These are phyloP conservation scores for Pichia nakasei DNA, from an alignment of 805 yeast species.

Conservation along the genomic window DNA sequence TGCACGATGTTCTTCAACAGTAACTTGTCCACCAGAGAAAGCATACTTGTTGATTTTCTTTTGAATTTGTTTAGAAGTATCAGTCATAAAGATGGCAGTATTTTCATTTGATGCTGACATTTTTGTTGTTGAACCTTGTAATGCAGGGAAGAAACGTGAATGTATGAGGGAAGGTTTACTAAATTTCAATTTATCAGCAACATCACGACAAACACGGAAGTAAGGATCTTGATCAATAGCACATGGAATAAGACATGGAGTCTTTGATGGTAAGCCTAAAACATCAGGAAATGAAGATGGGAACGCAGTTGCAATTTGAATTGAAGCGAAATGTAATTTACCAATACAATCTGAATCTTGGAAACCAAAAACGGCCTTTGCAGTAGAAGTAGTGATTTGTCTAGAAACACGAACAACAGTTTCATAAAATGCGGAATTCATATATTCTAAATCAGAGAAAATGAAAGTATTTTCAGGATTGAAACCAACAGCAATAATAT, in stretches of 20 bases:
- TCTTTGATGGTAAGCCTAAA: slow-evolving; percentile 75
- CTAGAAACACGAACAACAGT: slow-evolving; percentile 88
- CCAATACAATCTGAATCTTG: slow-evolving; percentile 93
- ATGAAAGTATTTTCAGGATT: slow-evolving; percentile 91
- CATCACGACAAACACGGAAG: slow-evolving; percentile 95
- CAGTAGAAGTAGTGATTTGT: slow-evolving; percentile 95
- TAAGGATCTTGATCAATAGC: slow-evolving; percentile 99
- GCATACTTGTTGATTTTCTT: slow-evolving; percentile 95
- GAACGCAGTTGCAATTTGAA: slow-evolving; percentile 94
- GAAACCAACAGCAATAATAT: slow-evolving; percentile 90
- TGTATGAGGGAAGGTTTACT: slow-evolving; percentile 89
- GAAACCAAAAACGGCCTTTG: slow-evolving; percentile 95
- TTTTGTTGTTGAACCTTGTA: slow-evolving; percentile 92
- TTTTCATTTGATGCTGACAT: slow-evolving; percentile 94
- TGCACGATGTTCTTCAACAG: slow-evolving; percentile 83
- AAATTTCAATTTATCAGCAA: slow-evolving; percentile 85
- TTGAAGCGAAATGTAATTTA: slow-evolving; percentile 86
- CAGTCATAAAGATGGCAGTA: slow-evolving; percentile 91
- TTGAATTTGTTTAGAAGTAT: slow-evolving; percentile 82
- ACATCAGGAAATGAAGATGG: slow-evolving; percentile 94
- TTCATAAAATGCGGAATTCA: slow-evolving; percentile 92
- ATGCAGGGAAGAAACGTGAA: slow-evolving; percentile 94
- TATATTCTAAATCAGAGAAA: slow-evolving; percentile 84
- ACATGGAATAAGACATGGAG: slow-evolving; percentile 96
- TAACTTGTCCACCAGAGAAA: slow-evolving; percentile 85